Evolutionary conservation across 805 yeast genomes (phyloP), one percentile per base, ranked within the genome.

Genomic region (Pichia insulana): DNA sequence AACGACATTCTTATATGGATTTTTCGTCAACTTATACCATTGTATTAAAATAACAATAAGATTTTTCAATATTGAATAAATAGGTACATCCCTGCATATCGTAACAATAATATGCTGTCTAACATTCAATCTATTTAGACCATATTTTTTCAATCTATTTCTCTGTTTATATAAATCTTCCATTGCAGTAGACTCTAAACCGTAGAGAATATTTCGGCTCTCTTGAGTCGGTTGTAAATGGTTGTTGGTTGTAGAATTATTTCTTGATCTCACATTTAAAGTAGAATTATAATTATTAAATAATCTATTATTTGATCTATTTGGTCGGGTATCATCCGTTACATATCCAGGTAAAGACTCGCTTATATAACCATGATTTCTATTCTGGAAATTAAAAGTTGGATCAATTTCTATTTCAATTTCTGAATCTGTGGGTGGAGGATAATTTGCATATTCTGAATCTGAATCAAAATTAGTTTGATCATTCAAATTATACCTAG

Each of bases 31-130:
- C 18, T 35, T 16, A 37, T 59, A 55, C 57, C 61, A 60, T 19
- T 53, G 53, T 20, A 42, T 43, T 55, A 61, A 49, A 31, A 60
- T 50, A 20, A 47, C 44, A 31, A 51, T 48, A 36, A 56, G 45
- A 44, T 61, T 46, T 39, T 57, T 59, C 31, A 55, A 44, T 18
- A 59, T 59, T 30, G 52, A 56, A 30, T 52, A 43, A 16, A 88
- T 65, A 2, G 94, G 84, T 25, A 85, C 65, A 52, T 86, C 92
- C 37, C 95, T 68, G 50, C 90, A 81, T n/a, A 79, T 61, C 0
- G 92, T 88, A 46, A 86, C 68, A 4, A 82, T 70, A 45, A 83
- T 70, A 57, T 85, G 92, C 52, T 85, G 88, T 47, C 77, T 71
- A 2, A 92, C 84, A 45, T 80, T 80, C 47, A 86, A 64, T 49